Base-by-base conservation (phyloP, 768 basidiomycete genomes). In the Hemileccinum impolitum region DNA sequence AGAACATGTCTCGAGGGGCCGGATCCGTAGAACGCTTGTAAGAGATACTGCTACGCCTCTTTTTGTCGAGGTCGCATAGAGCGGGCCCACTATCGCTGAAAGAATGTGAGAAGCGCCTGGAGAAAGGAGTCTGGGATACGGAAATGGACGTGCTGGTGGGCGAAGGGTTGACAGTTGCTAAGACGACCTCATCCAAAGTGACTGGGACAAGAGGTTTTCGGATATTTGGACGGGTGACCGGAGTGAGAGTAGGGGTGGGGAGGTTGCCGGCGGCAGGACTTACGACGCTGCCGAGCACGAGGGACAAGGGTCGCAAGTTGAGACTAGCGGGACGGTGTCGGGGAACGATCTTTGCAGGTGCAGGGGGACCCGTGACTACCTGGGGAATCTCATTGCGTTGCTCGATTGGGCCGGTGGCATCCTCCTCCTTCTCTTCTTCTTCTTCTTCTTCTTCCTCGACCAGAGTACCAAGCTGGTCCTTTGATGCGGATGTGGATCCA, bases 371-470 rank as follows among this genome's bases (percentile, higher is more conserved):
- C 17, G 67, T 60, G 43, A 45, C 42, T 18, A 66, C 60, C 14
- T 63, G 60, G 19, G 69, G 61, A 37, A 63, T 6, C n/a, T 49
- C 48, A 15, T 51, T 47, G 18, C 30, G 31, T 44, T 57, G 48
- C 30, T 51, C 40, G 12, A 12, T 26, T 17, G 34, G 25, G 19
- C 11, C 17, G 59, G 25, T 61, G 44, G 46, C 82, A 2, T 84
- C 87, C 53, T 90, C 90, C 3, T 87, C 86, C 23, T 92, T 90
- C 36, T 91, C 91, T 43, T 94, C 90, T 45, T 87, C 86, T 21
- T 92, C 90, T 36, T 91, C 91, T 43, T 94, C 90, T 45, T 92
- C 90, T 48, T 93, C 91, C 60, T 91, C 90, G 28, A 93, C 71
- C 25, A 92, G 74, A 15, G 90, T 91, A 51, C 81, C 79, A 11